phyloP scores from a whole-genome alignment of 2,329 filamentous ascomycete species.

The Colletotrichum orchidophilum region DNA sequence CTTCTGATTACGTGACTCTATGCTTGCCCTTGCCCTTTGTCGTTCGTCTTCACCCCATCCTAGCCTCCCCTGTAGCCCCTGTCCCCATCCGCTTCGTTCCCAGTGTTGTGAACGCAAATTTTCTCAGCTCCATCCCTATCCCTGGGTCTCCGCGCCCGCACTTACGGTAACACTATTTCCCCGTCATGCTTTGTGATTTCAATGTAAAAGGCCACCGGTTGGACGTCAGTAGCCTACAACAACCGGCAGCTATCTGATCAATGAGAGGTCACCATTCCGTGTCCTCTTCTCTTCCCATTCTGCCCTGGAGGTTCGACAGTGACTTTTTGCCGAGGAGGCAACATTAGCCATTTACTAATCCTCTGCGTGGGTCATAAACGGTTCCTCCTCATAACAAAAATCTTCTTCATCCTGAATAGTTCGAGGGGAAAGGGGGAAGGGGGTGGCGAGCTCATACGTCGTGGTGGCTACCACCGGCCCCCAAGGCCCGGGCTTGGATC shows the following conservation, averaged over 20 bases:
- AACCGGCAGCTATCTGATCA: not conserved
- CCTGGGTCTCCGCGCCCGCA: not conserved
- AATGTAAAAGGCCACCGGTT: not conserved
- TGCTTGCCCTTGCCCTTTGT: not conserved
- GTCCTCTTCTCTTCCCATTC: not conserved
- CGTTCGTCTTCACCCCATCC: not conserved
- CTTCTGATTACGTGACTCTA: not conserved
- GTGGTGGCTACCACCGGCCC: not conserved
- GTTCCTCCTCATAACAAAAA: not conserved
- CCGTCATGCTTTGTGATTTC: conserved; percentile 11
- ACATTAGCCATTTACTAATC: not conserved
- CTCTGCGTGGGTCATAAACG: not conserved
- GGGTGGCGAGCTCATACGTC: conserved; percentile 1
- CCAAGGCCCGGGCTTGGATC: conserved; percentile 6
- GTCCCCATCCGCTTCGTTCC: not conserved
- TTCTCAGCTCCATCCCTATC: not conserved
- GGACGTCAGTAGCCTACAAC: not conserved
- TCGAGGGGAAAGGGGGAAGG: not conserved
- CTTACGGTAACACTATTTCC: not conserved
- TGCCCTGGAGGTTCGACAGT: not conserved
- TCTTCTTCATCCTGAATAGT: not conserved
- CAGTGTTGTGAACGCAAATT: not conserved
- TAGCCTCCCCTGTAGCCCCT: not conserved
- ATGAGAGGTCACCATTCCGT: not conserved
- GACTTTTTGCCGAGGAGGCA: not conserved